Conservation (phyloP, 2,329 filamentous ascomycete genomes). For the Beauveria scarabaeidicola region DNA sequence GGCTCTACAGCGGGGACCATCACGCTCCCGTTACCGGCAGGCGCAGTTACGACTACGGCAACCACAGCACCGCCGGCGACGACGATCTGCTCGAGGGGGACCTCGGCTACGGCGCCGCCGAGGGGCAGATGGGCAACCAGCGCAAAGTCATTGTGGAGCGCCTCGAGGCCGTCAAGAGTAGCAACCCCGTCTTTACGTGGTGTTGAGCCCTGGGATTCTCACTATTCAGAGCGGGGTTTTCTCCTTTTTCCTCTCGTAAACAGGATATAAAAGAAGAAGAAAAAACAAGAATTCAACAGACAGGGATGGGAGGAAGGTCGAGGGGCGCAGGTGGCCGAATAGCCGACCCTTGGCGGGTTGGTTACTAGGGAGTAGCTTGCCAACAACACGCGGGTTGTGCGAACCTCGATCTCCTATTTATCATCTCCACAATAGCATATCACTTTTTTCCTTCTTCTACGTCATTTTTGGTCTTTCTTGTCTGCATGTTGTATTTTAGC, state of each 20-base stretch:
- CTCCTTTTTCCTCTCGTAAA: neutral
- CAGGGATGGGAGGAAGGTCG: neutral
- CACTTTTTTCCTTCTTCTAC: too few relatives aligned
- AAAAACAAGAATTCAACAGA: neutral
- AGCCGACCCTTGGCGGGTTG: too few relatives aligned
- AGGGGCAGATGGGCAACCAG: constrained; percentile 84
- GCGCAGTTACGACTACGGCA: constrained; percentile 53
- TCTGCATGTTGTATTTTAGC: too few relatives aligned
- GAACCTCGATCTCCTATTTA: too few relatives aligned
- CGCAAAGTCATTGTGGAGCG: constrained; percentile 95
- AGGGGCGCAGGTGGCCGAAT: neutral
- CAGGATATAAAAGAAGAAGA: too few relatives aligned
- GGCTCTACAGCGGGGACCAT: constrained; percentile 40
- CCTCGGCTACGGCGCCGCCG: constrained; percentile 85
- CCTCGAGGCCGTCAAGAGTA: constrained; percentile 88
- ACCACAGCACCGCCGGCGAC: constrained; percentile 25
- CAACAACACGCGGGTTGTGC: too few relatives aligned
- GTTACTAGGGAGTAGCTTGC: too few relatives aligned
- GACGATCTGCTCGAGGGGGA: constrained; percentile 83
- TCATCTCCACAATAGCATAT: too few relatives aligned
- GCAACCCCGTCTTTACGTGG: constrained; percentile 95
- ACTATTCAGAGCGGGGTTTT: neutral
- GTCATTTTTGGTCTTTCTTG: too few relatives aligned
- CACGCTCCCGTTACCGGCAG: neutral
- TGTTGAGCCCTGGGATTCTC: constrained; percentile 44